phyloP scores from a whole-genome alignment of 768 basidiomycete species.

The Boletus pseudopeckii region DNA sequence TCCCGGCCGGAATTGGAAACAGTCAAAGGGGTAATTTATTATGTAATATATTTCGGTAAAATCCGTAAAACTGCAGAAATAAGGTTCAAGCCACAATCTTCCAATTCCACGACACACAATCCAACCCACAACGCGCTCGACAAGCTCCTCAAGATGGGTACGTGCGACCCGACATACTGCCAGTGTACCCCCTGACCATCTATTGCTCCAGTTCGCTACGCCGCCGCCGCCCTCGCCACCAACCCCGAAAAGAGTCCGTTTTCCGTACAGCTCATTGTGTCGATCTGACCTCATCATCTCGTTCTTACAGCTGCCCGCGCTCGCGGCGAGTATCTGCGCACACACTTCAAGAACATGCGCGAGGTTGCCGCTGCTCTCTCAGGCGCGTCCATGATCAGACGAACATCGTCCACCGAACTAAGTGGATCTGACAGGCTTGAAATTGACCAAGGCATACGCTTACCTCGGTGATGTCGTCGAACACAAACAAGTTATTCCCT shows the following conservation, averaged over 20 bases:
- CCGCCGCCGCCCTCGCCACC: conserved; percentile 77
- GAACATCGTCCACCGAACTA: neutral
- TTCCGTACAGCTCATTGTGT: neutral
- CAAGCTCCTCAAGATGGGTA: conserved; percentile 63
- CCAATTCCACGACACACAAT: conserved; percentile 60
- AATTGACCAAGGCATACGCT: conserved; percentile 89
- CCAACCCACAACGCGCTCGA: conserved; percentile 35
- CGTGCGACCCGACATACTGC: conserved; percentile 31
- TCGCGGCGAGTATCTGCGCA: conserved; percentile 95
- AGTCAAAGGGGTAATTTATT: neutral
- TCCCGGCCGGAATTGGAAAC: neutral
- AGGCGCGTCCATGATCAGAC: conserved; percentile 48
- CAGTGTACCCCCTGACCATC: conserved; percentile 18
- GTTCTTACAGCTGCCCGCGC: conserved; percentile 73
- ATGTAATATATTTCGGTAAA: conserved; percentile 12
- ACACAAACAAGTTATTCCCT: conserved; percentile 96
- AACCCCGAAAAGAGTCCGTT: conserved; percentile 94
- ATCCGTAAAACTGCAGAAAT: conserved; percentile 27
- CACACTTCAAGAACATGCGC: conserved; percentile 99
- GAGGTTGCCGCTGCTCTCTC: conserved; percentile 95
- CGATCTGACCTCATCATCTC: conserved; percentile 9
- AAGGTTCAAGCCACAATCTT: conserved; percentile 33
- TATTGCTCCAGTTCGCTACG: conserved; percentile 76
- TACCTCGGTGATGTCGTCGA: conserved; percentile 94
- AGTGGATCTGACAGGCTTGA: conserved; percentile 60